phyloP scores from a whole-genome alignment of 2,329 filamentous ascomycete species.

The Pseudogymnoascus sp. region DNA sequence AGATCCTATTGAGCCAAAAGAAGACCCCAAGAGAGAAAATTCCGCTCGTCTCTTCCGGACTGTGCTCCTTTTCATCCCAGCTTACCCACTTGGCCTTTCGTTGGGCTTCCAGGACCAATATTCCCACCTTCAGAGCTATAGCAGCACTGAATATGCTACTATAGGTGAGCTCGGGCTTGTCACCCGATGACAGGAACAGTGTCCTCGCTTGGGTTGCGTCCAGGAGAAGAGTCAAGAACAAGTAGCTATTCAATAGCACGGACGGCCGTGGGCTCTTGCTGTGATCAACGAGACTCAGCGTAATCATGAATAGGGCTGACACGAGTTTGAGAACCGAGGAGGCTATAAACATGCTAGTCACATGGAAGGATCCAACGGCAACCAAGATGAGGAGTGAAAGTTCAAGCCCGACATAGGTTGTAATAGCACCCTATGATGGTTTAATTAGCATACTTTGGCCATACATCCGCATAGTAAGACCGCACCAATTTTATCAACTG shows the following conservation, averaged over 20 bases:
- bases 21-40: constrained; percentile 27
- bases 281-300: constrained; percentile 26
- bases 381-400: constrained; percentile 27
- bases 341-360: constrained; percentile 27
- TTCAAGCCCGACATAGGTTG: constrained; percentile 20
- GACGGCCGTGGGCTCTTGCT: constrained; percentile 35
- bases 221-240: constrained; percentile 38
- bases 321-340: constrained; percentile 26
- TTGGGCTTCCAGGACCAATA: constrained; percentile 12
- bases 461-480: not conserved
- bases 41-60: constrained; percentile 28
- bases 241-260: constrained; percentile 35
- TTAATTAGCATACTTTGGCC: constrained; percentile 12
- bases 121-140: constrained; percentile 12
- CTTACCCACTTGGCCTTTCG: constrained; percentile 24
- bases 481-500: constrained; percentile 27
- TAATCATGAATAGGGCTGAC: constrained; percentile 21
- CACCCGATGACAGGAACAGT: constrained; percentile 31
- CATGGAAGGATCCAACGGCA: constrained; percentile 12
- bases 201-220: constrained; percentile 39
- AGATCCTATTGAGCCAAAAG: constrained; percentile 29
- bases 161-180: constrained; percentile 14
- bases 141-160: constrained; percentile 13
- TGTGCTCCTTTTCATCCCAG: constrained; percentile 24
- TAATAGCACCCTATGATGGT: constrained; percentile 18